A percentile compares a stretch with the other conserved stretches of the same genome.
These are phyloP conservation scores for Musa beccarii DNA, from an alignment of 176 grass and related monocot genomes.

Conservation along the genomic window DNA sequence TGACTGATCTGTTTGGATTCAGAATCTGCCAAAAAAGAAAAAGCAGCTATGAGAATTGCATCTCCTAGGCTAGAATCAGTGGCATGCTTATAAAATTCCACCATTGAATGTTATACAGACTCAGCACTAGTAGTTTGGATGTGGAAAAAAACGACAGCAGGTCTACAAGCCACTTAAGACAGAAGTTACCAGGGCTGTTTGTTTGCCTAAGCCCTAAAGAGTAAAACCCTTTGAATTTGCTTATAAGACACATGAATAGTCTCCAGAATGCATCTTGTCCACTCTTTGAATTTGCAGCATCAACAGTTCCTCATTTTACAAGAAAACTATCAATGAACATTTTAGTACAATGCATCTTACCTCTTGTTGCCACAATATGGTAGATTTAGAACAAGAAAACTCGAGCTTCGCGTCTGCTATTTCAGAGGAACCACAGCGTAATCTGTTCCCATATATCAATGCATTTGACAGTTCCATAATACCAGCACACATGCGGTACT, in stretches of 20 bases:
- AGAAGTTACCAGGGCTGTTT: too few species aligned
- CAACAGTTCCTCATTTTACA: not conserved
- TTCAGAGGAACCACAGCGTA: slow-evolving; percentile 75
- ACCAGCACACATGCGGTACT: slow-evolving; percentile 95
- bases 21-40: slow-evolving; percentile 61
- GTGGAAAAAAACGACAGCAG: too few species aligned
- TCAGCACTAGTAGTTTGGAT: too few species aligned
- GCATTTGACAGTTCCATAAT: slow-evolving; percentile 93
- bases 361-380: slow-evolving; percentile 60
- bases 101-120: too few species aligned
- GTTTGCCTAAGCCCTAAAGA: too few species aligned
- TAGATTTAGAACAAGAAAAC: slow-evolving; percentile 42
- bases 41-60: not conserved
- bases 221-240: too few species aligned
- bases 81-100: too few species aligned
- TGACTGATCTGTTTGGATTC: slow-evolving; percentile 51
- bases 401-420: slow-evolving; percentile 69
- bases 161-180: too few species aligned
- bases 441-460: slow-evolving; percentile 77
- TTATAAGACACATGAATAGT: too few species aligned
- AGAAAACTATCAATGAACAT: not conserved
- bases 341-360: slow-evolving; percentile 23
- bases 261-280: too few species aligned
- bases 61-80: not conserved
- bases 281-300: too few species aligned